Percentiles rank a stretch among this genome's conserved stretches.
These are phyloP conservation scores for Ogataea nitratoaversa DNA, from an alignment of 805 yeast genomes.

Conservation along the genomic window DNA sequence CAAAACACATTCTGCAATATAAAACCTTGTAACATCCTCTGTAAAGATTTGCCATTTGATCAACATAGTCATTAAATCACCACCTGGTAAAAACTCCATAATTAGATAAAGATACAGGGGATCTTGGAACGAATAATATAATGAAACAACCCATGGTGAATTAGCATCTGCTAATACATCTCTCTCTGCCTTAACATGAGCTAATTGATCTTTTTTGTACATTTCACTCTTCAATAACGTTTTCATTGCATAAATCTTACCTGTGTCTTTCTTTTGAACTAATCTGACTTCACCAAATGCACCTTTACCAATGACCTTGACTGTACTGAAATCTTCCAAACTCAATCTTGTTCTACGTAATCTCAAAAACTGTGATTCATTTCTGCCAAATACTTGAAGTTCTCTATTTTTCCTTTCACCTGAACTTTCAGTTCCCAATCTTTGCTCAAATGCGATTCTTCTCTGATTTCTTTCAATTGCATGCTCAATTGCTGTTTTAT, in stretches of 20 bases:
- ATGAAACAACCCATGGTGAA: slow-evolving; percentile 84
- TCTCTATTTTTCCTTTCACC: slow-evolving; percentile 85
- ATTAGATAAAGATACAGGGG: slow-evolving; percentile 67
- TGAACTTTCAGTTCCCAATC: slow-evolving; percentile 63
- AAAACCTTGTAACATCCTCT: slow-evolving; percentile 88
- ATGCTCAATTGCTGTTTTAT: slow-evolving; percentile 79
- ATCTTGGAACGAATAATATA: slow-evolving; percentile 80
- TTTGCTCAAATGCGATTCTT: slow-evolving; percentile 77
- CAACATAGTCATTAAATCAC: slow-evolving; percentile 91
- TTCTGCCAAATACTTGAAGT: slow-evolving; percentile 75
- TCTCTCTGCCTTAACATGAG: slow-evolving; percentile 93
- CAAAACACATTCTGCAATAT: slow-evolving; percentile 93
- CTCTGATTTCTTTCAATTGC: slow-evolving; percentile 96
- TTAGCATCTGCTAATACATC: slow-evolving; percentile 90
- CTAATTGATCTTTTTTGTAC: slow-evolving; percentile 91
- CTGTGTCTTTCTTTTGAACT: slow-evolving; percentile 89
- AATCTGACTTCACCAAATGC: slow-evolving; percentile 96
- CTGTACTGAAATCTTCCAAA: slow-evolving; percentile 81
- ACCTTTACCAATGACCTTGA: slow-evolving; percentile 91
- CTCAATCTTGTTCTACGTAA: slow-evolving; percentile 79
- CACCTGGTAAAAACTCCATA: slow-evolving; percentile 82
- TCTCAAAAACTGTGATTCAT: slow-evolving; percentile 82
- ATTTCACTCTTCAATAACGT: slow-evolving; percentile 86
- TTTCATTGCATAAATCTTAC: slow-evolving; percentile 92
- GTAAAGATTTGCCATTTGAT: slow-evolving; percentile 92